A percentile compares a stretch with the other conserved stretches of the same genome.
phyloP scores from a whole-genome alignment of 305 asterid species.

The Nicotiana rustica region DNA sequence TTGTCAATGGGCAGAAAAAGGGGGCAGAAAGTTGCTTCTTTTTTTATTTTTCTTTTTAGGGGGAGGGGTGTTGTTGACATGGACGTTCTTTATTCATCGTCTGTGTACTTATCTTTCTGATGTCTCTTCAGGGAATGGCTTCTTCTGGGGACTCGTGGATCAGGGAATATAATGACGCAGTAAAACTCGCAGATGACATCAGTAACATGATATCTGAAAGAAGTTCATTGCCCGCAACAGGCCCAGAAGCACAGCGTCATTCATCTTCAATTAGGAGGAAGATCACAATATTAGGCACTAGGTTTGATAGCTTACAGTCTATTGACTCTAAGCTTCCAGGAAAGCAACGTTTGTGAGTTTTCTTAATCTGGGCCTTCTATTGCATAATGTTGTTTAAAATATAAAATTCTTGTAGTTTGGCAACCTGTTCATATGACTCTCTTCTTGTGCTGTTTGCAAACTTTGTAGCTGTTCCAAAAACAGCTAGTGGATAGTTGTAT shows the following conservation, averaged over 20 bases:
- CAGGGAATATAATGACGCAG: slow-evolving; percentile 92
- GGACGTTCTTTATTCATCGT: not conserved
- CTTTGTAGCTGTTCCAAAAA: slow-evolving; percentile 2
- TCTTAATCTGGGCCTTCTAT: slow-evolving; percentile 21
- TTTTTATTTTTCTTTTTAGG: not conserved
- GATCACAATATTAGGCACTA: slow-evolving; percentile 83
- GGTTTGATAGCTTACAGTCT: slow-evolving; percentile 77
- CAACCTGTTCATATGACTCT: slow-evolving; percentile 3
- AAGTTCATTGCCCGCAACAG: slow-evolving; percentile 65
- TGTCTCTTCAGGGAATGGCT: slow-evolving; percentile 63
- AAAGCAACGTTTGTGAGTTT: slow-evolving; percentile 73
- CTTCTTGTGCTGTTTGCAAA: slow-evolving; percentile 2
- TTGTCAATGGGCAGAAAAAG: not conserved
- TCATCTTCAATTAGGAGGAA: slow-evolving; percentile 87
- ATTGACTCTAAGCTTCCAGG: slow-evolving; percentile 69
- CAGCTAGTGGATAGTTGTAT: slow-evolving; percentile 10
- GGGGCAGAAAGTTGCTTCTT: not conserved
- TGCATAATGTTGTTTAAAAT: not conserved
- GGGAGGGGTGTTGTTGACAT: not conserved
- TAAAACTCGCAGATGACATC: slow-evolving; percentile 82
- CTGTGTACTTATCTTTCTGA: not conserved
- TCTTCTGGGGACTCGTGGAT: slow-evolving; percentile 83
- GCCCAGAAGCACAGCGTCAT: slow-evolving; percentile 88
- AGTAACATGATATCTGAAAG: slow-evolving; percentile 86
- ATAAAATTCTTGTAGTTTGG: slow-evolving; percentile 24